Evolutionary conservation across 2,329 filamentous ascomycete genomes (phyloP).

Genomic region (Monilinia laxa): DNA sequence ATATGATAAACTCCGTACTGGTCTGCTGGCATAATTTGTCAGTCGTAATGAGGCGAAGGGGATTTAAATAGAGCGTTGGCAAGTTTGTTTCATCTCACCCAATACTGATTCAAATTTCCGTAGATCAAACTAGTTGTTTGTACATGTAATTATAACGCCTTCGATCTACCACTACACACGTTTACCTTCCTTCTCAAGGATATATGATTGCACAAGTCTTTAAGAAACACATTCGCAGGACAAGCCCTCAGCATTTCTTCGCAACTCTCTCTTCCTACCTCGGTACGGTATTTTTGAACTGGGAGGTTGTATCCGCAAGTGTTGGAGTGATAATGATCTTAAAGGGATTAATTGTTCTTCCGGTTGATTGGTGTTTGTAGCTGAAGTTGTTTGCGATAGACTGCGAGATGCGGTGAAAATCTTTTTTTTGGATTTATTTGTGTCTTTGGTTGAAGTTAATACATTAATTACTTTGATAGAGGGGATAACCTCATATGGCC

Average conservation of each 20-base stretch:
- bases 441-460: not conserved
- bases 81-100: not conserved
- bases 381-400: not conserved
- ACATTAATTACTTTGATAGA: not conserved
- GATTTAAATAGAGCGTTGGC: not conserved
- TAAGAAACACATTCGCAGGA: not conserved
- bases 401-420: not conserved
- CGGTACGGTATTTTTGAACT: not conserved
- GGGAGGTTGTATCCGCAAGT: not conserved
- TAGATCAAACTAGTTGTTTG: not conserved
- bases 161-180: not conserved
- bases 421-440: not conserved
- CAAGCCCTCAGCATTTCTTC: not conserved
- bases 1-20: not conserved
- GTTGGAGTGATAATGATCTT: too few relatives aligned
- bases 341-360: not conserved
- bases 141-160: too few relatives aligned
- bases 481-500: not conserved
- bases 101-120: slow-evolving; percentile 17
- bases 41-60: not conserved
- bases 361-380: not conserved
- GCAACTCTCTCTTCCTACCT: not conserved
- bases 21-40: not conserved
- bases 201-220: not conserved
- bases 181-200: slow-evolving; percentile 1